Evolutionary conservation across 2,329 filamentous ascomycete species (phyloP).

Genomic region (Ceratocystis variospora): DNA sequence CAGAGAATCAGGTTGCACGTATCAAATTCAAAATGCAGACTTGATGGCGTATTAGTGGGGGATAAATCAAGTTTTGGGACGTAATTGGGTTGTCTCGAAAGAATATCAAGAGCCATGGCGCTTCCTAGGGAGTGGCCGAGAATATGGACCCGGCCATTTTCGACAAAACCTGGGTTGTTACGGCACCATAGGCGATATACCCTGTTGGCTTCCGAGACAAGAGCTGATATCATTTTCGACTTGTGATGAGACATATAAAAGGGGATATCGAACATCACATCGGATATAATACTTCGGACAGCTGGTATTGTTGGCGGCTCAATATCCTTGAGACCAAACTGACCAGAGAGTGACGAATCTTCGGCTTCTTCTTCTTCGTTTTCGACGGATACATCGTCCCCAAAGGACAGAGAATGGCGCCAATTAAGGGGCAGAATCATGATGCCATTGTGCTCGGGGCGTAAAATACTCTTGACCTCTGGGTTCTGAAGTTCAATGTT

Average conservation of each 20-base stretch:
- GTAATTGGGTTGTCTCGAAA: conserved; percentile 73
- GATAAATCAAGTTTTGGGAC: conserved; percentile 40
- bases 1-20: conserved; percentile 79
- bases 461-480: conserved; percentile 59
- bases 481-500: conserved; percentile 70
- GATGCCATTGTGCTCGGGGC: conserved; percentile 63
- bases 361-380: conserved; percentile 41
- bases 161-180: conserved; percentile 77
- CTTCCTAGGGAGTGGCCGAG: conserved; percentile 89
- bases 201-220: conserved; percentile 80
- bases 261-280: conserved; percentile 96
- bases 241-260: conserved; percentile 97
- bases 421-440: conserved; percentile 94
- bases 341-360: conserved; percentile 33
- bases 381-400: conserved; percentile 54
- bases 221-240: conserved; percentile 79
- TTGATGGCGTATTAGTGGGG: conserved; percentile 29
- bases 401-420: conserved; percentile 76
- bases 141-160: conserved; percentile 73
- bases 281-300: conserved; percentile 84
- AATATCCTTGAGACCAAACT: conserved; percentile 66
- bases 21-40: conserved; percentile 72
- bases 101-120: conserved; percentile 83
- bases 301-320: conserved; percentile 82
- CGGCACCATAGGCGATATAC: conserved; percentile 92